Base-by-base conservation (phyloP, 73 alveolate species). In the Paramecium bursaria region DNA sequence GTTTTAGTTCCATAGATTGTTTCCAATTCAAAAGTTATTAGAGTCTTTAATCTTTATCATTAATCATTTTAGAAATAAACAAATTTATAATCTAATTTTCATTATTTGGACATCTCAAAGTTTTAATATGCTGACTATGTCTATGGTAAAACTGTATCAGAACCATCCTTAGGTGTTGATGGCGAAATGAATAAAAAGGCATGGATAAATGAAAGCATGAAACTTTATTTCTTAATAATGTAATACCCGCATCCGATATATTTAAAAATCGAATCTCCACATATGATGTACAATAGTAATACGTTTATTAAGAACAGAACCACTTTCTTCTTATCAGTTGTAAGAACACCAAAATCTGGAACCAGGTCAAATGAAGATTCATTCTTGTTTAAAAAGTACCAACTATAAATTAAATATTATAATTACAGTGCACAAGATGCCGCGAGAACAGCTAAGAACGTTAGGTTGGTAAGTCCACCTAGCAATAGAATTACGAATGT, bases 211-310 rank as follows among this genome's bases (percentile, higher is more conserved):
- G 82, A 67, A 30, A 67, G 33, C 49, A 67, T 25, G 39, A 35
- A 67, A 1, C 82, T 67, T n/a, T 39, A 3, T 6, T 19, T 21
- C 0, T 21, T 67, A 35, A 9, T 3, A 15, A 39, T 5, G 33
- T 67, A 2, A 25, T 67, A 67, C 82, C 82, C 82, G 21, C 33
- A 10, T n/a, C 82, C 82, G 1, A 67, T 67, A 17, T 67, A 67
- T n/a, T 53, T 67, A 21, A 67, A 67, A 21, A 67, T 67, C n/a
- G 60, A 35, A 67, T 67, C 60, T 14, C 82, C 82, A 67, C 82
- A 67, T 39, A 67, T 21, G 22, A 67, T 67, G 27, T 67, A 67
- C 46, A 67, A 19, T 15, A 67, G 21, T n/a, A 67, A 2, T 15
- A 67, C 60, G 21, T 67, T 67, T n/a, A 67, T 33, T 57, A 57